Conservation (phyloP, 441 rosid species). For the Populus hybrid region DNA sequence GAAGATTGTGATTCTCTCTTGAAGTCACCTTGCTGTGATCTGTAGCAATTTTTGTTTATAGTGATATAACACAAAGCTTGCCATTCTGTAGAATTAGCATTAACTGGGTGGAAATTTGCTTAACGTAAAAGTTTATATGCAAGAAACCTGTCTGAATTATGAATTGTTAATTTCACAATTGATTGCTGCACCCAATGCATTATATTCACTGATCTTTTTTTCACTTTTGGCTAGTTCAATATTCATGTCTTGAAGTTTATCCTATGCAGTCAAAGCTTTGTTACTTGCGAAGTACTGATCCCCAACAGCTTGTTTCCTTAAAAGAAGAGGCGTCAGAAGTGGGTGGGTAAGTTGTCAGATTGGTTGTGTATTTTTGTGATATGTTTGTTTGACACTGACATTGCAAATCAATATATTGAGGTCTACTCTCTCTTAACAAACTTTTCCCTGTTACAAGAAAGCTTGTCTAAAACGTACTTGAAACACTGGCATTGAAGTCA, state of each 20-base stretch:
- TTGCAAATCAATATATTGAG: background rate
- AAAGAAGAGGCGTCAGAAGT: slow-evolving; percentile 89
- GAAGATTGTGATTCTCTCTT: background rate
- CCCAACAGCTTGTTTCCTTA: slow-evolving; percentile 45
- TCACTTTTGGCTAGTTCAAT: slow-evolving; percentile 3
- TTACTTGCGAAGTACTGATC: slow-evolving; percentile 64
- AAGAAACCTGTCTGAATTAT: background rate
- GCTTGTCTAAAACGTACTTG: background rate
- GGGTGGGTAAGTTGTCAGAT: slow-evolving; percentile 79
- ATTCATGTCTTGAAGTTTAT: slow-evolving; percentile 19
- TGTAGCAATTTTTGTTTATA: background rate
- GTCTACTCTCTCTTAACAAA: background rate
- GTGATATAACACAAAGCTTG: background rate
- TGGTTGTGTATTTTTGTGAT: background rate
- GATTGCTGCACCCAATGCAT: background rate
- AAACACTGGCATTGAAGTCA: background rate
- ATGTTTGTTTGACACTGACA: background rate
- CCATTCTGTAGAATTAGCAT: background rate
- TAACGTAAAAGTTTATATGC: background rate
- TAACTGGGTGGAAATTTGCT: background rate
- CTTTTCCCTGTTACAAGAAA: background rate
- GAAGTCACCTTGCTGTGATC: background rate
- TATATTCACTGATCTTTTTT: background rate
- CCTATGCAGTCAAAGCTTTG: slow-evolving; percentile 77
- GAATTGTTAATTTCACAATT: no score